Evolutionary conservation across 805 yeast species (phyloP).

Genomic region (Saccharomyces paradoxus): DNA sequence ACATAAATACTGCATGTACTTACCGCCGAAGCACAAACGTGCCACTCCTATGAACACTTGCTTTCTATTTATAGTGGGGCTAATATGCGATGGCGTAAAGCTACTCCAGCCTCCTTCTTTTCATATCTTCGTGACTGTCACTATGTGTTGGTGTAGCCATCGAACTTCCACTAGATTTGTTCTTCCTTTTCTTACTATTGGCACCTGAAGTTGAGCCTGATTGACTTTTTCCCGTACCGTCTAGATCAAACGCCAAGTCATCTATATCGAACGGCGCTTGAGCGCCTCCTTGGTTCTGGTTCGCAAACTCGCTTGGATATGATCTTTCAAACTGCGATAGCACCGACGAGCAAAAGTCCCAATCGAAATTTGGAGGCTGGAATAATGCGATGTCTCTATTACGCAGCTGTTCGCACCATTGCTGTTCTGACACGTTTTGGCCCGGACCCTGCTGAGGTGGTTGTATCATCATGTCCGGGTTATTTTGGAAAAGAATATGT

Average conservation of each 20-base stretch:
- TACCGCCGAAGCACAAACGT: background rate
- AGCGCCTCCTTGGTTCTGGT: constrained; percentile 12
- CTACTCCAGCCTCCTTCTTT: constrained; percentile 29
- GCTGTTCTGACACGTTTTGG: constrained; percentile 21
- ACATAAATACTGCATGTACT: background rate
- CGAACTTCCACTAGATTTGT: constrained; percentile 27
- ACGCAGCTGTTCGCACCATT: constrained; percentile 17
- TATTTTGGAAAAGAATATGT: constrained; percentile 28
- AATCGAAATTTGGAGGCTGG: constrained; percentile 21
- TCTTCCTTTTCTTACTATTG: constrained; percentile 24
- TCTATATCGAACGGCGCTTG: constrained; percentile 20
- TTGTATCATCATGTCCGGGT: constrained; percentile 27
- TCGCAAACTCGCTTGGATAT: constrained; percentile 28
- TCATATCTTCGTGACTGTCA: constrained; percentile 25
- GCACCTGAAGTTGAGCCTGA: constrained; percentile 9
- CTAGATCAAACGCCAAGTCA: constrained; percentile 31
- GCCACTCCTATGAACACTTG: background rate
- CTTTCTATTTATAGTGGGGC: background rate
- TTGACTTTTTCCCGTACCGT: constrained; percentile 26
- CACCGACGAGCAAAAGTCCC: constrained; percentile 27
- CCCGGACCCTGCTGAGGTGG: background rate
- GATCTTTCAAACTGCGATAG: constrained; percentile 28
- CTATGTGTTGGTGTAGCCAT: constrained; percentile 30
- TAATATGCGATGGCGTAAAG: background rate
- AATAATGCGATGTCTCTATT: constrained; percentile 24